Evolutionary conservation across 495 filamentous ascomycete genomes (phyloP).

Genomic region (Aspergillus wentii): DNA sequence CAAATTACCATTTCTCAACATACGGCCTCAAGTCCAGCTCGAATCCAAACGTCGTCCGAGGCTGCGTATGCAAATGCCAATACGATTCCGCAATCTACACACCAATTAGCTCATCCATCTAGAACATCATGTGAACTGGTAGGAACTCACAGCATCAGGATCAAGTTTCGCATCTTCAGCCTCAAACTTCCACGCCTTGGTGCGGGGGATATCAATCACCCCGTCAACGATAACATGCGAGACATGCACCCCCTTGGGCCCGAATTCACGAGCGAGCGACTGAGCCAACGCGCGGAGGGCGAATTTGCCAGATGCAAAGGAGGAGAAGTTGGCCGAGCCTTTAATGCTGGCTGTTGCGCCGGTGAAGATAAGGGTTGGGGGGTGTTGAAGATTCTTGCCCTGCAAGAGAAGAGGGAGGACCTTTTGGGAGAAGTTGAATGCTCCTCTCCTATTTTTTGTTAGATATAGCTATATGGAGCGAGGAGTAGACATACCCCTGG

Average conservation of each 20-base stretch:
- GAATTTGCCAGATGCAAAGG: constrained; percentile 78
- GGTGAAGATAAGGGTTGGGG: constrained; percentile 82
- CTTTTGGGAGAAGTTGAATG: constrained; percentile 72
- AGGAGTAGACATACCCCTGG: constrained; percentile 51
- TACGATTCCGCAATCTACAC: constrained; percentile 85
- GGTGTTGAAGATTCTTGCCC: constrained; percentile 49
- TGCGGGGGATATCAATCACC: constrained; percentile 81
- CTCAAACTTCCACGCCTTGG: constrained; percentile 57
- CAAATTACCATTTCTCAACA: constrained; percentile 67
- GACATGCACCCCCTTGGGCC: constrained; percentile 84
- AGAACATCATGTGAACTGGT: not conserved
- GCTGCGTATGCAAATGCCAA: constrained; percentile 86
- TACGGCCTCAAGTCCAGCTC: constrained; percentile 80
- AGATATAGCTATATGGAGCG: too few relatives aligned
- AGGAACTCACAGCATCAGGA: constrained; percentile 69
- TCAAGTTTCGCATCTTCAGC: constrained; percentile 68
- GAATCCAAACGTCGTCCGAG: constrained; percentile 71
- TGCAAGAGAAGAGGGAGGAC: constrained; percentile 67
- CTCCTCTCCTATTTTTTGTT: constrained; percentile 62
- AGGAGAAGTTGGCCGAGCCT: constrained; percentile 63
- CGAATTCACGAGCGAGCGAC: constrained; percentile 81
- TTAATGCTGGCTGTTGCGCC: constrained; percentile 78
- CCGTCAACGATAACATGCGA: constrained; percentile 83
- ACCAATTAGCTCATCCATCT: constrained; percentile 9
- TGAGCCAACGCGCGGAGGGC: constrained; percentile 74